These are phyloP conservation scores for Limonium bicolor DNA, from an alignment of 148 eudicot genomes.

Conservation along the genomic window DNA sequence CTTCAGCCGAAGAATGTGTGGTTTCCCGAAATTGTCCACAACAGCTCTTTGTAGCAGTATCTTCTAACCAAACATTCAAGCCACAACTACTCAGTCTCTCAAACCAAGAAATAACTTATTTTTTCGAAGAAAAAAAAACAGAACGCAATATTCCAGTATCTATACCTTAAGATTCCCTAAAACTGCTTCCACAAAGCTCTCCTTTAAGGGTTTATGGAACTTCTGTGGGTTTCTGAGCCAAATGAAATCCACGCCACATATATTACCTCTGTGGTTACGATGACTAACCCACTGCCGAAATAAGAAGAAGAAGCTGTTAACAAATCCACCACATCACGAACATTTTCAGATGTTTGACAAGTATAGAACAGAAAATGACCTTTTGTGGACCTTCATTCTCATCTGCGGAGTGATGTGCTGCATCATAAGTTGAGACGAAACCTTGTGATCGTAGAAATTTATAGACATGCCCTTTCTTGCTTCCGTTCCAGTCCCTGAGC, in stretches of 20 bases:
- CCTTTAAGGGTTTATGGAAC: conserved; percentile 18
- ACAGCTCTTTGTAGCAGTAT: conserved; percentile 16
- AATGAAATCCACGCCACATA: conserved; percentile 46
- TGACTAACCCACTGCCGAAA: conserved; percentile 43
- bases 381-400: conserved; percentile 14
- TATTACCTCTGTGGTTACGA: conserved; percentile 41
- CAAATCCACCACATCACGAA: not conserved
- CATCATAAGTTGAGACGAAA: conserved; percentile 37
- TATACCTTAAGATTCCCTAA: conserved; percentile 27
- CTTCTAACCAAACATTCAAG: conserved; percentile 8
- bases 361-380: conserved; percentile 9
- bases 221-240: conserved; percentile 29
- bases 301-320: not conserved
- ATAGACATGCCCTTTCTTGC: conserved; percentile 41
- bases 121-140: not conserved
- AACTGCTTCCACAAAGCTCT: conserved; percentile 31
- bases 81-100: not conserved
- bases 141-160: not conserved
- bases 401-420: conserved; percentile 17
- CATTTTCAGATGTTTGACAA: not conserved
- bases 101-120: not conserved
- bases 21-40: conserved; percentile 5
- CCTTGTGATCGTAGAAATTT: conserved; percentile 44
- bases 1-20: conserved; percentile 13
- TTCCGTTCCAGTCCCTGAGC: conserved; percentile 46